Evolutionary conservation across 352 stramenopile species (phyloP).

Genomic region (Pilasporangium apinafurcum): DNA sequence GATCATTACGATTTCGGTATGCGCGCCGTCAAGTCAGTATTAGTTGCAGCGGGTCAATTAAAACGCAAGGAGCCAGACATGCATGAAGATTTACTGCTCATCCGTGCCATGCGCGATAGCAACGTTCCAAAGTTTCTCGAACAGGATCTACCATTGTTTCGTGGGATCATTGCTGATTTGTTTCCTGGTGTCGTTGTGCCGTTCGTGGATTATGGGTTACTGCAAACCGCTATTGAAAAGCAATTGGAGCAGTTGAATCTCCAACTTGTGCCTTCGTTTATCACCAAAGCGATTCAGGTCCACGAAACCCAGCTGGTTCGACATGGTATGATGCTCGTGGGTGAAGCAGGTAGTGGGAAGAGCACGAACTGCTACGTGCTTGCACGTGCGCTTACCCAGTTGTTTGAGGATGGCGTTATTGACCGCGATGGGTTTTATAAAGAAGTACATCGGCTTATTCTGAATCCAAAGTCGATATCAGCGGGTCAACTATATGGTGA

Average conservation of each 20-base stretch:
- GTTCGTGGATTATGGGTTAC: slow-evolving; percentile 90
- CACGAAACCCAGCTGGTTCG: slow-evolving; percentile 89
- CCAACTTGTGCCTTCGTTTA: slow-evolving; percentile 83
- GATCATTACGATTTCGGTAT: slow-evolving; percentile 95
- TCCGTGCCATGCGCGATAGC: slow-evolving; percentile 94
- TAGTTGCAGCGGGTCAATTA: slow-evolving; percentile 91
- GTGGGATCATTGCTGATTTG: slow-evolving; percentile 91
- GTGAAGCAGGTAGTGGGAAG: slow-evolving; percentile 88
- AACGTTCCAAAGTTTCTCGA: slow-evolving; percentile 96
- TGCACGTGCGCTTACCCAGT: slow-evolving; percentile 57
- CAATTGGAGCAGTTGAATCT: slow-evolving; percentile 67
- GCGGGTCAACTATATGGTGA: slow-evolving; percentile 94
- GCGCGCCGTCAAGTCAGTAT: slow-evolving; percentile 90
- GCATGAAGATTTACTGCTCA: slow-evolving; percentile 92
- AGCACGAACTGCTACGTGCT: slow-evolving; percentile 80
- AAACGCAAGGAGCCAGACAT: slow-evolving; percentile 93
- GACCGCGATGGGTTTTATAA: slow-evolving; percentile 87
- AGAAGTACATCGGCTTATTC: slow-evolving; percentile 76
- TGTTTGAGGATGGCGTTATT: slow-evolving; percentile 72
- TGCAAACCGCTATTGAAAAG: slow-evolving; percentile 87
- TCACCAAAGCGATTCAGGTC: slow-evolving; percentile 85
- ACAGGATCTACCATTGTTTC: slow-evolving; percentile 92
- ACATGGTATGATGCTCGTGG: slow-evolving; percentile 94
- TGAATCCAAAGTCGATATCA: slow-evolving; percentile 96
- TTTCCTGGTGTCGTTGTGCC: slow-evolving; percentile 92